These are phyloP conservation scores for Pyrenula aspistea DNA, from an alignment of 495 filamentous ascomycete genomes.

Conservation along the genomic window DNA sequence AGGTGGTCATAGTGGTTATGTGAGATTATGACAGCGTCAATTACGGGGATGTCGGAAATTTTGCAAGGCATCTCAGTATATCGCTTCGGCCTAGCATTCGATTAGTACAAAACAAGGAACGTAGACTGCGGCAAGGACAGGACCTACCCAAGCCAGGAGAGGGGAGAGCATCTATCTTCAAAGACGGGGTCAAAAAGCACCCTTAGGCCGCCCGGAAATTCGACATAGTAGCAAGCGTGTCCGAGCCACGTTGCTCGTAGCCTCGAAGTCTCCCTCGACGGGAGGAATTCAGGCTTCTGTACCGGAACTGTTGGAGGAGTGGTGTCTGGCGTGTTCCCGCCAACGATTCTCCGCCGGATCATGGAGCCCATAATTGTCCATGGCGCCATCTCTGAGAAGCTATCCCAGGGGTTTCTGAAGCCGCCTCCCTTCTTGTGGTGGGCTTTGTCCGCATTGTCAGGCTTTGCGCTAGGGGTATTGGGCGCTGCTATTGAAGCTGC, in stretches of 20 bases:
- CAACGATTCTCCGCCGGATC: conserved; percentile 42
- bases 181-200: conserved; percentile 96
- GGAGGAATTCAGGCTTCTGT: conserved; percentile 56
- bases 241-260: conserved; percentile 94
- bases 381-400: conserved; percentile 8
- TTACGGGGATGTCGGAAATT: conserved; percentile 65
- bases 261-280: conserved; percentile 37
- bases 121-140: neutral
- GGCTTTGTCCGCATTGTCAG: conserved; percentile 41
- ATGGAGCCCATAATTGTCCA: conserved; percentile 5
- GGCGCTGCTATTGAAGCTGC: conserved; percentile 38
- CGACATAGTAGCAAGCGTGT: conserved; percentile 88
- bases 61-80: conserved; percentile 71
- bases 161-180: conserved; percentile 72
- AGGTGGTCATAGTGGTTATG: conserved; percentile 96
- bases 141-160: conserved; percentile 42
- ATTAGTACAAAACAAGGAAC: neutral
- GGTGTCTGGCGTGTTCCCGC: conserved; percentile 48
- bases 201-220: conserved; percentile 78
- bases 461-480: conserved; percentile 28
- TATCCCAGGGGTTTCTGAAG: conserved; percentile 50
- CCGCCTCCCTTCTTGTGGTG: conserved; percentile 49
- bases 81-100: conserved; percentile 44
- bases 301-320: conserved; percentile 57
- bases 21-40: conserved; percentile 84